Base-by-base conservation (phyloP, 2,329 filamentous ascomycete species). In the Talaromyces sp. region DNA sequence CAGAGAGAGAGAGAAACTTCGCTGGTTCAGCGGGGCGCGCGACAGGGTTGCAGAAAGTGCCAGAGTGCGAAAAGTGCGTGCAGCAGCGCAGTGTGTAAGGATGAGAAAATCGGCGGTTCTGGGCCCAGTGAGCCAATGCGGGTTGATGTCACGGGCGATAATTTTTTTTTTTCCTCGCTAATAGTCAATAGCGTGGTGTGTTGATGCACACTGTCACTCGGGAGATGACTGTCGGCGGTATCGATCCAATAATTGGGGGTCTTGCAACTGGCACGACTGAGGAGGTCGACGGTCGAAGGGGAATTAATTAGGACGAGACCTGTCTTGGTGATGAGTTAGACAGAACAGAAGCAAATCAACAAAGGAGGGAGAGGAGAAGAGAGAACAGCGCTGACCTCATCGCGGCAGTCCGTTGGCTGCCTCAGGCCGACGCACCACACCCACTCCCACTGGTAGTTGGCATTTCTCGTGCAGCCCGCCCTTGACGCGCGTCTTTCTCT, bases 91-190 rank as follows among this genome's bases (percentile, higher is more conserved):
- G 2, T 2, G n/a, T 4, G 17, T 2, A 21, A 10, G 14, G 14
- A 43, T 41, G 31, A 35, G 29, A n/a, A 43, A 56, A 58, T 51
- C 29, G 59, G n/a, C 32, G 55, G 59, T 50, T 61, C 59, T 61
- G 56, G 59, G 9, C 43, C 43, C 43, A 9, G 41, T n/a, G 41
- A 46, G 11, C 51, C 55, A 49, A 61, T 50, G 59, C 59, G 54
- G 32, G 59, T 51, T 61, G 59, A 61, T 61, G 59, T 61, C 55
- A 61, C 55, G 55, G 29, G 55, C 43, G 43, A 21, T 24, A 13
- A 24, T 13, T 46, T 46, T 24, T 35, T 35, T 35, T 46, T 24
- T 35, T 27, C 13, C 32, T 46, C 43, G 43, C 41, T 21, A n/a
- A n/a, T n/a, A n/a, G n/a, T n/a, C n/a, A 46, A 46, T 46, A 21